phyloP scores from a whole-genome alignment of 2,329 filamentous ascomycete species.

The Torrubiella hemipterigena region DNA sequence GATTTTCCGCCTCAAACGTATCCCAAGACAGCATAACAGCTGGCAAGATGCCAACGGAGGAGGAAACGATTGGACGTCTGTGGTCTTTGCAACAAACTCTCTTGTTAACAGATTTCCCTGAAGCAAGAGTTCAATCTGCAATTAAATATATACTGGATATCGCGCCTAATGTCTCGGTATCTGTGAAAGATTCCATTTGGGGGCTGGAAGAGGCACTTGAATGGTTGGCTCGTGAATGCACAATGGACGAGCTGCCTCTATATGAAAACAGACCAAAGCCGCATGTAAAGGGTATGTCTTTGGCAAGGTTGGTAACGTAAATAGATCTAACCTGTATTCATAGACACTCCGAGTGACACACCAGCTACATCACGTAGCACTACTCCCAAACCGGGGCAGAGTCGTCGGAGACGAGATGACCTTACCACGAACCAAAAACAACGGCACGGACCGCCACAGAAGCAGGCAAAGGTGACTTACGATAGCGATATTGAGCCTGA shows the following conservation, averaged over 20 bases:
- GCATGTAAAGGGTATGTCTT: not conserved
- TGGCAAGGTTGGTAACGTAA: not conserved
- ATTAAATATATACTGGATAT: conserved; percentile 57
- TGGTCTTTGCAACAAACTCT: conserved; percentile 78
- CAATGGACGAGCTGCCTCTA: conserved; percentile 54
- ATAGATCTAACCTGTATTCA: conserved; percentile 5
- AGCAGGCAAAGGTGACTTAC: conserved; percentile 36
- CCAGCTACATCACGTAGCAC: conserved; percentile 36
- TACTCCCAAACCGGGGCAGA: conserved; percentile 31
- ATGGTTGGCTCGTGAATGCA: conserved; percentile 74
- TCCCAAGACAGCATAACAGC: conserved; percentile 28
- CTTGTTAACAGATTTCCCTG: conserved; percentile 54
- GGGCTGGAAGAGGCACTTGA: conserved; percentile 80
- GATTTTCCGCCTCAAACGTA: conserved; percentile 40
- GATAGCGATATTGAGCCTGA: conserved; percentile 66
- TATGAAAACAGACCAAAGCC: conserved; percentile 42
- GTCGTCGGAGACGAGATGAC: conserved; percentile 11
- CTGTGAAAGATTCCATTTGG: conserved; percentile 60
- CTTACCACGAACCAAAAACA: conserved; percentile 12
- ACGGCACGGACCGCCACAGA: conserved; percentile 19
- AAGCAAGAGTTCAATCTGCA: conserved; percentile 48
- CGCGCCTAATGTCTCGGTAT: conserved; percentile 45
- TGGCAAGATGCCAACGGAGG: conserved; percentile 52
- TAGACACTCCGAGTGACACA: conserved; percentile 37
- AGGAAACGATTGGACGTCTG: conserved; percentile 65